Evolutionary conservation across 148 eudicot genomes (phyloP), one percentile per base, ranked within the genome.

Genomic region (Persicaria maculosa): DNA sequence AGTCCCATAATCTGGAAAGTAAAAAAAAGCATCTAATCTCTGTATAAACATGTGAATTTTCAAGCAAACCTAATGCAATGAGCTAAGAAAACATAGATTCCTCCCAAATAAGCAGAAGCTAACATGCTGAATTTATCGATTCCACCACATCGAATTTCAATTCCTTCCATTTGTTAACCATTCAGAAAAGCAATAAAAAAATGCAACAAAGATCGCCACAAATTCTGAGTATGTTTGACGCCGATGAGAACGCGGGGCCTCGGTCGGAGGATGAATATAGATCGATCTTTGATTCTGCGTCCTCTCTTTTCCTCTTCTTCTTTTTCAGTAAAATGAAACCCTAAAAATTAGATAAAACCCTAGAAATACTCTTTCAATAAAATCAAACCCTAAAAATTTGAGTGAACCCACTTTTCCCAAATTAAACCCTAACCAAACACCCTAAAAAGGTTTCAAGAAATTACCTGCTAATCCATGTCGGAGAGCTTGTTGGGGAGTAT

Each of bases 41-140:
- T 65, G 19, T 5, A 40, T 40, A 65, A 14, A 6, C 4, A 36
- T 20, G 44, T 62, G 43, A 40, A 65, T 8, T 12, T 31, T 65
- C 45, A 40, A 10, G 31, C 19, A 19, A n/a, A 57, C 31, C 62
- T n/a, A n/a, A 57, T 22, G 47, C 14, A 31, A 31, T 31, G 36
- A 31, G 36, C 36, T 31, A 31, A 31, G 36, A 31, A 31, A 31
- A 31, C 36, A 31, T 31, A 31, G 36, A 65, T 65, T 65, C 45
- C 70, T 65, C 47, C 7, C 46, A 65, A 36, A 17, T 65, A 40
- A 40, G 36, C 70, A 40, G 8, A 62, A 65, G 36, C 70, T 65
- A 62, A 62, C 44, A 65, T 65, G 70, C 46, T 65, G 46, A 65
- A 40, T 65, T 65, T 31, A 65, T 36, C 70, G 36, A 40, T 65